Conservation (phyloP, 2,329 filamentous ascomycete species). For the Ophiostoma australiae region DNA sequence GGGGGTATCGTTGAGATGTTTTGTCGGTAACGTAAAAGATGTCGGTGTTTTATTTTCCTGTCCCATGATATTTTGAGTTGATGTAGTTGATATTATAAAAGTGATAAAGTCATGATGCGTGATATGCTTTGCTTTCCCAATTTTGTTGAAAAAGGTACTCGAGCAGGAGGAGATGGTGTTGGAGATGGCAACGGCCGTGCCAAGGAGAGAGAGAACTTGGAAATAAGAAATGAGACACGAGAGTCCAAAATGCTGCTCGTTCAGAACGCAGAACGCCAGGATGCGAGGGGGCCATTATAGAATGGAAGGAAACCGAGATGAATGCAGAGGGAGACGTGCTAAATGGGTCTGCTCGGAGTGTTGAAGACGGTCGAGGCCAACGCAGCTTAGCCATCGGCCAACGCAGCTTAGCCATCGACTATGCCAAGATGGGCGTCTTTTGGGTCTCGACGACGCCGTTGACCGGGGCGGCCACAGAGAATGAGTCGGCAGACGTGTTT, state of each 20-base stretch:
- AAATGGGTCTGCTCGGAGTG: neutral
- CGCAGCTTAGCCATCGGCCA: no score
- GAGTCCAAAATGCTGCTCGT: neutral
- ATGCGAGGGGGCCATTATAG: neutral
- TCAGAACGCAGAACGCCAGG: neutral
- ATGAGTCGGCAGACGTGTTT: constrained; percentile 22
- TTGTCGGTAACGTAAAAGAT: constrained; percentile 25
- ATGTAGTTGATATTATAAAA: constrained; percentile 11
- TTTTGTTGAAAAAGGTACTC: constrained; percentile 31
- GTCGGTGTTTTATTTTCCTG: constrained; percentile 21
- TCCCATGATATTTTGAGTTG: constrained; percentile 9
- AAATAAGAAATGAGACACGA: neutral
- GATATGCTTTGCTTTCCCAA: constrained; percentile 19
- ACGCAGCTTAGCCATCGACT: neutral
- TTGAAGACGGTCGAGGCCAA: neutral
- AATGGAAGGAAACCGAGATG: neutral
- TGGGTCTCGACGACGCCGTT: constrained; percentile 9
- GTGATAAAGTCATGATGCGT: constrained; percentile 19
- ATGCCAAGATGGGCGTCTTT: neutral
- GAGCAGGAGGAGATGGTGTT: neutral
- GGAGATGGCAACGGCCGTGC: neutral
- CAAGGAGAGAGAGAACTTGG: neutral
- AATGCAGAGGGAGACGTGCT: neutral
- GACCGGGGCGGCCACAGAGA: constrained; percentile 9
- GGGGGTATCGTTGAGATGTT: constrained; percentile 39